These are phyloP conservation scores for Escovopsis sp. DNA, from an alignment of 2,329 filamentous ascomycete genomes.

Conservation along the genomic window DNA sequence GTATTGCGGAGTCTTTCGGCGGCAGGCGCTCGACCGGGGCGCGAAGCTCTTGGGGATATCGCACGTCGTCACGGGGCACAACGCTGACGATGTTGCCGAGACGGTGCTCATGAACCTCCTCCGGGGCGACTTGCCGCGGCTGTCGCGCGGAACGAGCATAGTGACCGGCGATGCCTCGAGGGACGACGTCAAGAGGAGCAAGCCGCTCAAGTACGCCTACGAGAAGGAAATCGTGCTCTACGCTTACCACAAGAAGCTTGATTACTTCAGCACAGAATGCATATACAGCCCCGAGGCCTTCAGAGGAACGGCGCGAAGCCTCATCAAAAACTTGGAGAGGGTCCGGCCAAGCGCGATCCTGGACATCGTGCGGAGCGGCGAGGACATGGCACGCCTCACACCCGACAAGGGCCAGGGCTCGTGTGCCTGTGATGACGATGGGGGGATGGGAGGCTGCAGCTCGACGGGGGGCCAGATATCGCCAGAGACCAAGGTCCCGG, in stretches of 20 bases:
- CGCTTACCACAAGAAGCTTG: slow-evolving; percentile 88
- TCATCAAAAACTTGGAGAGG: slow-evolving; percentile 92
- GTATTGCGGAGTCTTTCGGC: slow-evolving; percentile 90
- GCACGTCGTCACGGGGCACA: slow-evolving; percentile 94
- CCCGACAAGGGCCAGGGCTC: slow-evolving; percentile 23
- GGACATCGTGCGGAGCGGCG: slow-evolving; percentile 86
- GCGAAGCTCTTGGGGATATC: slow-evolving; percentile 75
- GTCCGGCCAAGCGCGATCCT: slow-evolving; percentile 88
- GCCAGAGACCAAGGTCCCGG: slow-evolving; percentile 21
- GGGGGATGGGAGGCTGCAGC: slow-evolving; percentile 54
- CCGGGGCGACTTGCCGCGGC: slow-evolving; percentile 71
- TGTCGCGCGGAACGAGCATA: slow-evolving; percentile 82
- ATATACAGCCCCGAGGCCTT: slow-evolving; percentile 98
- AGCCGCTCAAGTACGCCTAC: slow-evolving; percentile 95
- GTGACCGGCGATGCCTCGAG: slow-evolving; percentile 60
- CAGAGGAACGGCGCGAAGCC: slow-evolving; percentile 71
- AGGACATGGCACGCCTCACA: slow-evolving; percentile 80
- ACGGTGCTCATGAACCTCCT: slow-evolving; percentile 96
- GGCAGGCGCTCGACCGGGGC: slow-evolving; percentile 86
- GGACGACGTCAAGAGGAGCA: slow-evolving; percentile 80
- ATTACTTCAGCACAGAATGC: slow-evolving; percentile 98
- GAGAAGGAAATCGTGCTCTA: slow-evolving; percentile 99
- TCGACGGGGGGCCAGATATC: slow-evolving; percentile 44
- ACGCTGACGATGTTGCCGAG: slow-evolving; percentile 93
- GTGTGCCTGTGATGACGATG: slow-evolving; percentile 23